Percentiles rank a stretch among this genome's conserved stretches.
Conservation (phyloP, 495 filamentous ascomycete species). For the Cetradonia linearis region DNA sequence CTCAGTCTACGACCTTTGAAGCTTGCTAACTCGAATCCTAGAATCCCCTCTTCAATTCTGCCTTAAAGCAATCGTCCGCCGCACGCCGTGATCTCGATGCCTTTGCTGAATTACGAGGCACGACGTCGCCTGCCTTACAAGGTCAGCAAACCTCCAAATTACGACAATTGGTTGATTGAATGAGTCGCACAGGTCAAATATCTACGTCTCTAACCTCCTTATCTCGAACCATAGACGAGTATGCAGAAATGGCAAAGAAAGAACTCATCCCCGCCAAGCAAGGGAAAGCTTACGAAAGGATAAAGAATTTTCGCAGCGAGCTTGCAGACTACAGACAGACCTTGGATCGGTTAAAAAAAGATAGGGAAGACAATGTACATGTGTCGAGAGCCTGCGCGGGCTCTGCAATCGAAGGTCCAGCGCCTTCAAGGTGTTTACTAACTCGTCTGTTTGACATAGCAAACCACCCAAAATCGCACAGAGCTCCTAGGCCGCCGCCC, state of each 20-base stretch:
- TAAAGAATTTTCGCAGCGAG: slow-evolving; percentile 77
- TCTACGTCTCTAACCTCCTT: slow-evolving; percentile 82
- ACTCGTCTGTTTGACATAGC: slow-evolving; percentile 28
- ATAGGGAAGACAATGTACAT: slow-evolving; percentile 60
- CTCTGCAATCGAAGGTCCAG: background rate
- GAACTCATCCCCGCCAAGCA: slow-evolving; percentile 82
- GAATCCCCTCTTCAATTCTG: slow-evolving; percentile 95
- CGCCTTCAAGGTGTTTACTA: background rate
- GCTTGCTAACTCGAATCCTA: slow-evolving; percentile 19
- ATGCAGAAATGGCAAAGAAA: slow-evolving; percentile 70
- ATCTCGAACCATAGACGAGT: slow-evolving; percentile 87
- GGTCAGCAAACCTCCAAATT: slow-evolving; percentile 36
- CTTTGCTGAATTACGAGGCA: slow-evolving; percentile 53
- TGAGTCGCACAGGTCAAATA: slow-evolving; percentile 52
- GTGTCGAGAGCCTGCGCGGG: background rate
- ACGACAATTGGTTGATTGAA: background rate
- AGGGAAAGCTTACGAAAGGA: slow-evolving; percentile 76
- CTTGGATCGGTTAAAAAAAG: slow-evolving; percentile 64
- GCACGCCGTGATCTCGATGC: slow-evolving; percentile 74
- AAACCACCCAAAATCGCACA: slow-evolving; percentile 59
- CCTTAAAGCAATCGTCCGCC: slow-evolving; percentile 81
- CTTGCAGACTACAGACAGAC: slow-evolving; percentile 66
- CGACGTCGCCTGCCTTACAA: slow-evolving; percentile 55
- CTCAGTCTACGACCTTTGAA: background rate
- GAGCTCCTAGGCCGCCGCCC: slow-evolving; percentile 89